A percentile compares a stretch with the other conserved stretches of the same genome.
These are phyloP conservation scores for Cichorium intybus DNA, from an alignment of 140 eudicot species.

Conservation along the genomic window DNA sequence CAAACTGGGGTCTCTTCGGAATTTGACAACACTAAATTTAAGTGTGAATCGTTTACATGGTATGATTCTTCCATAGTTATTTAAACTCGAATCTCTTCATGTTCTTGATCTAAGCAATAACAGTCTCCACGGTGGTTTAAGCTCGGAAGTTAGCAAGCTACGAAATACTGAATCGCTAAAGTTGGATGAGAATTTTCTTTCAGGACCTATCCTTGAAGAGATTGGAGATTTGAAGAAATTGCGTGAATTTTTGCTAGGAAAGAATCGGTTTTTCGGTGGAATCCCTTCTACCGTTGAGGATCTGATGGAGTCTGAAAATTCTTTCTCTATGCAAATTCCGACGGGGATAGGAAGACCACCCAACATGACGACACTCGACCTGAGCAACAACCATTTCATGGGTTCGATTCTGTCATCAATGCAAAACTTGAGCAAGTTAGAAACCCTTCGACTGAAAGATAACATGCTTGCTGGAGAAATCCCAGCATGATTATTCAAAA, in stretches of 20 bases:
- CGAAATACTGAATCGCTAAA: constrained; percentile 25
- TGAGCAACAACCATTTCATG: too few species aligned
- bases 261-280: constrained; percentile 35
- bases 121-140: constrained; percentile 27
- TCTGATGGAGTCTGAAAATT: constrained; percentile 33
- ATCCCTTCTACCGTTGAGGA: constrained; percentile 30
- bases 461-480: constrained; percentile 46
- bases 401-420: too few species aligned
- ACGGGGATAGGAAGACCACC: constrained; percentile 29
- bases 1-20: too few species aligned
- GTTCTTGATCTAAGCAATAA: too few species aligned
- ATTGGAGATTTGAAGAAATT: constrained; percentile 44
- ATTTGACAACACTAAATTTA: constrained; percentile 21
- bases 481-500: constrained; percentile 45
- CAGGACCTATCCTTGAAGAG: constrained; percentile 32
- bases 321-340: constrained; percentile 37
- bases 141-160: constrained; percentile 34
- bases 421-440: constrained; percentile 35
- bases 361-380: too few species aligned
- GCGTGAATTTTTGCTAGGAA: constrained; percentile 28
- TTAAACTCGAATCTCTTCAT: constrained; percentile 4
- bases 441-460: constrained; percentile 32
- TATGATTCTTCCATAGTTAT: constrained; percentile 37
- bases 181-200: constrained; percentile 40
- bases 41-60: constrained; percentile 35